A percentile compares a stretch with the other conserved stretches of the same genome.
Evolutionary conservation across 306 rosid genomes (phyloP).

Genomic region (Mimosa pudica): DNA sequence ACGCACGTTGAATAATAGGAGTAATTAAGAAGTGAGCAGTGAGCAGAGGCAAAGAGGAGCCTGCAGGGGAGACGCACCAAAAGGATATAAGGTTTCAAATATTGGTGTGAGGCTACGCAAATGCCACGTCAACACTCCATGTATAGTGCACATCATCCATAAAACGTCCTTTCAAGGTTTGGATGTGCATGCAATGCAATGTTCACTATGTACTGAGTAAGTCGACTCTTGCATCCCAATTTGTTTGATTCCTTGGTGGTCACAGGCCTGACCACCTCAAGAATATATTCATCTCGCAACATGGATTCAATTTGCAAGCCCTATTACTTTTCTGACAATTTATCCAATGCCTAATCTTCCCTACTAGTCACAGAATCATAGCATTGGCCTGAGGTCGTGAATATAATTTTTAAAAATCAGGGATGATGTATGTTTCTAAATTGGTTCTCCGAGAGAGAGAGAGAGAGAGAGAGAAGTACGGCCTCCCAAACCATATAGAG

Average conservation of each 20-base stretch:
- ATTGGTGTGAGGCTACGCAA: conserved; percentile 54
- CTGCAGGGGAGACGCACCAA: background rate
- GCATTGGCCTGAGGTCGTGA: background rate
- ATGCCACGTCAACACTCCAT: background rate
- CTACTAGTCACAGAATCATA: background rate
- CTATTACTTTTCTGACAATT: background rate
- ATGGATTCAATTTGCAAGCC: conserved; percentile 1
- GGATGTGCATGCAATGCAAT: background rate
- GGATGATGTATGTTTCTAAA: no score
- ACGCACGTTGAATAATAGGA: background rate
- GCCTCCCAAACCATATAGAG: no score
- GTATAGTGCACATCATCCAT: background rate
- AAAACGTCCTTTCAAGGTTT: background rate
- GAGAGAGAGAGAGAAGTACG: no score
- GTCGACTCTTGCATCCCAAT: background rate
- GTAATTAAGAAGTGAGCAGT: background rate
- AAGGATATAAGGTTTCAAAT: conserved; percentile 41
- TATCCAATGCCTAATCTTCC: background rate
- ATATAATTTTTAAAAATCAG: no score
- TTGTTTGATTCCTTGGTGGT: background rate
- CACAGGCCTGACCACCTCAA: background rate
- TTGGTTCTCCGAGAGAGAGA: no score
- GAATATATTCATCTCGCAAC: background rate
- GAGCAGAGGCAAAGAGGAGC: background rate
- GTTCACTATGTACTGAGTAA: background rate